Conservation (phyloP, 331 rosid species). For the Prunus yedoensis region DNA sequence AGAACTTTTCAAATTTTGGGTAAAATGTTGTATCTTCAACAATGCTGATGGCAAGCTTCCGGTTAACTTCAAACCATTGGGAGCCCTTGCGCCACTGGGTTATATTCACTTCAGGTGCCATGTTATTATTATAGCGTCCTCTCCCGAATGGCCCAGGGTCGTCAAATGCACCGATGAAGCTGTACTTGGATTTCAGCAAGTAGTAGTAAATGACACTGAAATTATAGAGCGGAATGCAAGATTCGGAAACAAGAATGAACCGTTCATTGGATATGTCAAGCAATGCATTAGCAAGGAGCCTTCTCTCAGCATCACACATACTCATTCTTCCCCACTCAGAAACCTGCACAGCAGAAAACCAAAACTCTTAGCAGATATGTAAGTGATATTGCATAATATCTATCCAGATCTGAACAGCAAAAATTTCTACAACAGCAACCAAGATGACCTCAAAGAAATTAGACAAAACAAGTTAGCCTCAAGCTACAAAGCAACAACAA, state of each 20-base stretch:
- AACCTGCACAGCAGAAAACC: constrained; percentile 44
- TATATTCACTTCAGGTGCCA: constrained; percentile 71
- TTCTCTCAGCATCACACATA: constrained; percentile 91
- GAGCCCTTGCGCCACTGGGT: no score
- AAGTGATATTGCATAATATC: neutral
- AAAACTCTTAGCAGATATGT: neutral
- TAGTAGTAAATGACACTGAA: constrained; percentile 58
- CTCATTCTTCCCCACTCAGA: constrained; percentile 97
- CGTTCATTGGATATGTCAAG: constrained; percentile 83
- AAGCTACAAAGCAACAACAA: neutral
- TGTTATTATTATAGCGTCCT: constrained; percentile 69
- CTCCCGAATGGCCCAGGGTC: constrained; percentile 85
- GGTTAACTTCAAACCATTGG: constrained; percentile 74
- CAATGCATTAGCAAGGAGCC: constrained; percentile 89
- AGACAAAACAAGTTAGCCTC: neutral
- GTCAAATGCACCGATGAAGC: constrained; percentile 71
- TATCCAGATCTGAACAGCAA: neutral
- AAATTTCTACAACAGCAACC: neutral
- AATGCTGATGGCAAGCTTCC: constrained; percentile 67
- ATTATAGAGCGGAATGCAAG: constrained; percentile 84
- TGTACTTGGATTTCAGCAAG: constrained; percentile 60
- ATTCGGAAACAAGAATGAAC: constrained; percentile 83
- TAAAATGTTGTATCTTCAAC: constrained; percentile 58
- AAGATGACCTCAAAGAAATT: no score
- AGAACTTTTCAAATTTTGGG: constrained; percentile 57